Evolutionary conservation across 106 monocot genomes (phyloP), one percentile per base, ranked within the genome.

Genomic region (Platanthera guangdongensis): DNA sequence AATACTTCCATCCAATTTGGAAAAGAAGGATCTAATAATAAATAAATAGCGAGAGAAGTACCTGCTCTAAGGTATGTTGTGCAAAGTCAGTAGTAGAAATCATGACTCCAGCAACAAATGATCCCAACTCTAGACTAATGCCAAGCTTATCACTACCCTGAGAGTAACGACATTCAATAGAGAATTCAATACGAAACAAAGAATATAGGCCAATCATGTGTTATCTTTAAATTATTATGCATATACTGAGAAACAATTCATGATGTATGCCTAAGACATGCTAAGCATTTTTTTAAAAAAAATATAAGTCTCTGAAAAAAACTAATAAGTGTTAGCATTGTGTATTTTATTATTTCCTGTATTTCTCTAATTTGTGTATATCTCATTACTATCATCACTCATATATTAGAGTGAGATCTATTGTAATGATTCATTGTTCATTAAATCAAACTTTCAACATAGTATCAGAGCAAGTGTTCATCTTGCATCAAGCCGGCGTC

Each of bases 31-130:
- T 70, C 47, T 47, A 70, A 65, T 30, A 65, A 19, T 65, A 65
- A 70, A 46, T n/a, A 48, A 46, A 70, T 32, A 70, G 47, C 7
- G 7, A 47, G 16, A 70, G 47, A 10, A 72, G 8, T 77, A 92
- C 94, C 89, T 94, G 97, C 18, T 99, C 94, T 77, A 92, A 73
- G 54, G 97, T 99, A 85, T 99, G 94, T 51, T 99, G 91, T 57
- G 94, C 91, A 85, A 94, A 99, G 59, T 94, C 97, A 16, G 97
- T 94, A 47, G 94, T 99, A 50, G 97, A 94, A 80, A 99, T 85
- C 91, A 99, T 88, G 73, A 94, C 91, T 52, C 97, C 97, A 81
- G 97, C 97, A 91, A 90, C 85, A 86, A 99, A 99, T 52, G 97
- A 89, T 5, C 97, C 97, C 75, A 99, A 79, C 79, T 99, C 97